Conservation (phyloP, 495 filamentous ascomycete species). For the Neurospora sp. region DNA sequence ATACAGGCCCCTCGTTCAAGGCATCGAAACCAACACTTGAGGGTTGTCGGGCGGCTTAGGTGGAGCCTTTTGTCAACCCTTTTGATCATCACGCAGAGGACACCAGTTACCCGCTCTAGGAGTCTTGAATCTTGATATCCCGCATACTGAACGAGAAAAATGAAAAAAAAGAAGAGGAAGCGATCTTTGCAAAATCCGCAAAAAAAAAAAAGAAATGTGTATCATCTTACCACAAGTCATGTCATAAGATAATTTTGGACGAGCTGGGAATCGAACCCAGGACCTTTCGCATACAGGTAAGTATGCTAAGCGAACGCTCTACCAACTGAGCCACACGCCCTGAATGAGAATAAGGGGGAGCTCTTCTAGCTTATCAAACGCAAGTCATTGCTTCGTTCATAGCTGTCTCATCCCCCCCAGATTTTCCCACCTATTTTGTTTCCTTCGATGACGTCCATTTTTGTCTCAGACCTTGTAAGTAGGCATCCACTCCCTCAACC, state of each 20-base stretch:
- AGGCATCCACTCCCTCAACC: neutral
- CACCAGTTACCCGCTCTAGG: neutral
- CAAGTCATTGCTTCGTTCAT: accelerated
- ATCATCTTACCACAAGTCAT: neutral
- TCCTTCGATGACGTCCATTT: neutral
- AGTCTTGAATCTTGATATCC: neutral
- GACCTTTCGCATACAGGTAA: neutral
- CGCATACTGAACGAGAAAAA: neutral
- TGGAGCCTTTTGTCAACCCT: neutral
- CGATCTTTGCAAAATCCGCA: neutral
- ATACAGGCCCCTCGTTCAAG: no score
- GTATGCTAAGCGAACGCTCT: neutral
- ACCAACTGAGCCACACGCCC: neutral
- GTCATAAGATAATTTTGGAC: neutral
- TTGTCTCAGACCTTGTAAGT: neutral
- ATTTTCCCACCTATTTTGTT: neutral
- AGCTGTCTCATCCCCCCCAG: neutral
- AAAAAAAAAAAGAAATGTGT: conserved; percentile 5
- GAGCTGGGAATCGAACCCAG: neutral
- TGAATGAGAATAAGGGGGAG: accelerated
- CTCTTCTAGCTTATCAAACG: neutral
- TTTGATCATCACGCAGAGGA: neutral
- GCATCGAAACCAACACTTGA: neutral
- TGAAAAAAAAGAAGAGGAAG: neutral
- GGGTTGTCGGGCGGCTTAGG: neutral